A percentile compares a stretch with the other conserved stretches of the same genome.
These are phyloP conservation scores for Fusarium sterilihyphosum DNA, from an alignment of 2,329 filamentous ascomycete species.

Conservation along the genomic window DNA sequence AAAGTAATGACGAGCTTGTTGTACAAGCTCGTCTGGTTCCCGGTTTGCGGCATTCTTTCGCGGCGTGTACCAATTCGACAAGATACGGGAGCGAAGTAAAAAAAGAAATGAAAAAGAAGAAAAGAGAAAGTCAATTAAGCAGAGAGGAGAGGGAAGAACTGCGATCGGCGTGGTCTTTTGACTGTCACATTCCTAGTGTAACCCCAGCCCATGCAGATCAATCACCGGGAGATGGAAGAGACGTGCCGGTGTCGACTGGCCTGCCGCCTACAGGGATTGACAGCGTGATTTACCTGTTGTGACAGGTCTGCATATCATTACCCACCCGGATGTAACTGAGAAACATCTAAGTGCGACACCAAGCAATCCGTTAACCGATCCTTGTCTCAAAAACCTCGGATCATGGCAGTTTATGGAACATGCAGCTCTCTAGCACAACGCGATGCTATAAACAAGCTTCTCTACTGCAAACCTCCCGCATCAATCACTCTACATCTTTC, in stretches of 20 bases:
- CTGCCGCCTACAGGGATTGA: neutral
- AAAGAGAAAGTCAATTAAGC: neutral
- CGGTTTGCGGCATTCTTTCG: conserved; percentile 12
- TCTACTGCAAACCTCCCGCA: neutral
- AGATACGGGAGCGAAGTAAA: neutral
- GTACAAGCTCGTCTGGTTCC: conserved; percentile 44
- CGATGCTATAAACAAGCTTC: conserved; percentile 10
- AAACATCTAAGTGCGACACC: neutral
- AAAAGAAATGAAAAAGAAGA: neutral
- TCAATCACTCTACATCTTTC: neutral
- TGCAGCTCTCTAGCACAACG: neutral
- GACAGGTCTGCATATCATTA: neutral
- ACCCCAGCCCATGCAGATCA: neutral
- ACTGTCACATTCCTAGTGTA: neutral
- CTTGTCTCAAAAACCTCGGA: too few relatives aligned
- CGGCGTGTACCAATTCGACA: neutral
- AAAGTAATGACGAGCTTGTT: conserved; percentile 50
- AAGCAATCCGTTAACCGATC: neutral
- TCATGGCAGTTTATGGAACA: neutral
- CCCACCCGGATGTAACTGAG: neutral
- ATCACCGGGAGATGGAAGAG: neutral
- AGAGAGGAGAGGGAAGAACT: neutral
- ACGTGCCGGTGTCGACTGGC: neutral
- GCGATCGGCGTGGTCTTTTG: neutral
- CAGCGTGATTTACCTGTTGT: neutral